Conservation (phyloP, 768 basidiomycete species). For the Fibroporia radiculosa region DNA sequence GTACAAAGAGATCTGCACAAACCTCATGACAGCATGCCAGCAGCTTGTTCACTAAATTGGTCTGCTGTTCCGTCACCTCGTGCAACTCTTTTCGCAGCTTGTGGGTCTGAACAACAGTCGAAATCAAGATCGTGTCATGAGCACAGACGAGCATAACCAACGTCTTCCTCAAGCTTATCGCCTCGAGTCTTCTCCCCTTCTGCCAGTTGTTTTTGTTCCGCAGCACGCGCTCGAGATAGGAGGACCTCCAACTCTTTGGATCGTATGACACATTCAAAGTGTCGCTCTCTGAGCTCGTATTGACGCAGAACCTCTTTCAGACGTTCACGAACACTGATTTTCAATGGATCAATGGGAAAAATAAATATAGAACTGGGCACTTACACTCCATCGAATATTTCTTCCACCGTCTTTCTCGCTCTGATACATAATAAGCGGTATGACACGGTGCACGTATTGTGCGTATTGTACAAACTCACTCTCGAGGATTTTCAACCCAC, state of each 20-base stretch:
- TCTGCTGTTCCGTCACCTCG: conserved; percentile 71
- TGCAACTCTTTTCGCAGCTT: conserved; percentile 72
- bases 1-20: conserved; percentile 19
- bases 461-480: conserved; percentile 38
- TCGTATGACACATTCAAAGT: conserved; percentile 88
- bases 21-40: conserved; percentile 87
- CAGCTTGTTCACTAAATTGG: conserved; percentile 75
- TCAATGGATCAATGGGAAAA: neutral
- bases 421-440: conserved; percentile 29
- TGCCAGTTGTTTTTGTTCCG: conserved; percentile 79
- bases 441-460: neutral
- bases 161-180: conserved; percentile 70
- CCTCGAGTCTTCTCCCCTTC: conserved; percentile 66
- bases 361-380: conserved; percentile 21
- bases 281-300: conserved; percentile 84
- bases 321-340: conserved; percentile 67
- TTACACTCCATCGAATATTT: conserved; percentile 82
- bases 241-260: conserved; percentile 89
- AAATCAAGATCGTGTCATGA: neutral
- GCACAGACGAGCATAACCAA: conserved; percentile 26
- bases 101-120: conserved; percentile 37
- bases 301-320: conserved; percentile 82
- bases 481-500: conserved; percentile 68
- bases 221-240: conserved; percentile 78
- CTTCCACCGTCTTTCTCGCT: conserved; percentile 67